Evolutionary conservation across 352 stramenopile species (phyloP).

Genomic region (Phytopythium sindhum): DNA sequence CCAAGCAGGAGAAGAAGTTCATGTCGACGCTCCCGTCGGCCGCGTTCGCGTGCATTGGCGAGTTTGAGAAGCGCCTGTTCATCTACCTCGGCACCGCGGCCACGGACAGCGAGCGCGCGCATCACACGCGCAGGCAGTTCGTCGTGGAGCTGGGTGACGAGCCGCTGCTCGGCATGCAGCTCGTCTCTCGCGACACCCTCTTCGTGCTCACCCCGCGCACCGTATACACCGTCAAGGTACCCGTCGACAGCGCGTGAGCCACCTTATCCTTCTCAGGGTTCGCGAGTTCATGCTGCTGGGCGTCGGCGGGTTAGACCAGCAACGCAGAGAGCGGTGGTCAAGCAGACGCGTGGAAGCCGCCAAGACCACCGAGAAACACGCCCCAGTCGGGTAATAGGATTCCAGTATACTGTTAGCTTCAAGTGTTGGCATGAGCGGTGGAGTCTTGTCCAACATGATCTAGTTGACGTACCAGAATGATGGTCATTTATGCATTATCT

Average conservation of each 20-base stretch:
- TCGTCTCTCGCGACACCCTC: constrained; percentile 37
- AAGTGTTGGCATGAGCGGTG: not conserved
- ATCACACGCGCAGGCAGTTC: constrained; percentile 60
- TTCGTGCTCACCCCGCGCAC: constrained; percentile 54
- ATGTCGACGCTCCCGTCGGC: constrained; percentile 50
- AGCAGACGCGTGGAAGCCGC: not conserved
- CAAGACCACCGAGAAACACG: not conserved
- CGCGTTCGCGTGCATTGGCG: constrained; percentile 65
- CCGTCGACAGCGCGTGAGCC: constrained; percentile 6
- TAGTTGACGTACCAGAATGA: not conserved
- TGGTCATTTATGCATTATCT: not conserved
- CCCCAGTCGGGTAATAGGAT: no score
- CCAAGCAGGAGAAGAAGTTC: constrained; percentile 87
- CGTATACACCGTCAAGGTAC: constrained; percentile 31
- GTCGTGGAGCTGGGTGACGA: constrained; percentile 69
- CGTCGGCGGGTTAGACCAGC: not conserved
- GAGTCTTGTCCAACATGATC: not conserved
- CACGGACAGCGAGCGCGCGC: constrained; percentile 21
- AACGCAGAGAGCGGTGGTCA: not conserved
- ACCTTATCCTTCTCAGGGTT: not conserved
- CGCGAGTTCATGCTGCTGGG: not conserved
- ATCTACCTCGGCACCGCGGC: constrained; percentile 50
- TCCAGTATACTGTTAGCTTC: no score
- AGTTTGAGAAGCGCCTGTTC: constrained; percentile 77
- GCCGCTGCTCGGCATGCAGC: constrained; percentile 55